phyloP scores from a whole-genome alignment of 768 basidiomycete genomes.

The Termitomyces sp. region DNA sequence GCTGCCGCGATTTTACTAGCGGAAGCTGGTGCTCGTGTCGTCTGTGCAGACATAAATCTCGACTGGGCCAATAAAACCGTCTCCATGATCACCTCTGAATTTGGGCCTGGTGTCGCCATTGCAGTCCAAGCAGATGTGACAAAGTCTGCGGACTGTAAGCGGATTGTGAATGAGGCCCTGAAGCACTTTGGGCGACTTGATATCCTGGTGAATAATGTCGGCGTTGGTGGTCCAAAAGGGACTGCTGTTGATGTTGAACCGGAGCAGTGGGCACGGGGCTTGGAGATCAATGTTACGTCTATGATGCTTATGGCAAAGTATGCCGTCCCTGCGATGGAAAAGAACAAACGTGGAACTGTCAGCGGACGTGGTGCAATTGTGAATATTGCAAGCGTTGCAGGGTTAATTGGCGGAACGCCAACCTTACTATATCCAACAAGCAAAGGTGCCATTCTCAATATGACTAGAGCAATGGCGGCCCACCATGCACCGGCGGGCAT shows the following conservation, averaged over 20 bases:
- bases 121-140: slow-evolving; percentile 32
- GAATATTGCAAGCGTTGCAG: slow-evolving; percentile 34
- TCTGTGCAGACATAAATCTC: slow-evolving; percentile 31
- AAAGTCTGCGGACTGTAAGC: slow-evolving; percentile 27
- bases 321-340: slow-evolving; percentile 38
- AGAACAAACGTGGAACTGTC: slow-evolving; percentile 21
- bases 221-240: slow-evolving; percentile 31
- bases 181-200: slow-evolving; percentile 33
- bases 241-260: slow-evolving; percentile 34
- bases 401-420: slow-evolving; percentile 32
- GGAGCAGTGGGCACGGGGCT: slow-evolving; percentile 26
- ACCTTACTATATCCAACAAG: slow-evolving; percentile 36
- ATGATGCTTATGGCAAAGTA: slow-evolving; percentile 41
- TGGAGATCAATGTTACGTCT: slow-evolving; percentile 34
- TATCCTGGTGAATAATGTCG: slow-evolving; percentile 38
- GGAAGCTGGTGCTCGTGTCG: slow-evolving; percentile 32
- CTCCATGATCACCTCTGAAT: slow-evolving; percentile 32
- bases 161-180: slow-evolving; percentile 27
- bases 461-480: slow-evolving; percentile 39
- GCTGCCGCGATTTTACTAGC: slow-evolving; percentile 36
- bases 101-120: slow-evolving; percentile 26
- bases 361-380: slow-evolving; percentile 34
- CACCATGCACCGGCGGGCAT: slow-evolving; percentile 36
- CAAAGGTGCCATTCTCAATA: slow-evolving; percentile 37
- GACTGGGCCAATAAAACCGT: slow-evolving; percentile 32